Evolutionary conservation across 495 filamentous ascomycete genomes (phyloP).

Genomic region (Pseudotulostoma volvatum): DNA sequence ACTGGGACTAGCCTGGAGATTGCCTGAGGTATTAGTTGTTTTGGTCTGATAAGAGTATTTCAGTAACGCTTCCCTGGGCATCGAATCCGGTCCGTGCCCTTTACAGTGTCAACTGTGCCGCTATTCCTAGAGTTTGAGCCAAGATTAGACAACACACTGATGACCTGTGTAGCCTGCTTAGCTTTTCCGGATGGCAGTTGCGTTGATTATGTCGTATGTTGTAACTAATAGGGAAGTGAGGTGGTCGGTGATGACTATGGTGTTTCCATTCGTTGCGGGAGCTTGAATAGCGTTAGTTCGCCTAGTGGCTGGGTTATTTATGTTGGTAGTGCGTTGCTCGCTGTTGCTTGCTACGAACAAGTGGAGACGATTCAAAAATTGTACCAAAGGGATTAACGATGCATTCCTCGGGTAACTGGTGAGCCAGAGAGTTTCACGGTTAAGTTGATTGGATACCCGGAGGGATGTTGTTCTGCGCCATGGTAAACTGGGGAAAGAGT

Average conservation of each 20-base stretch:
- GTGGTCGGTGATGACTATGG: conserved; percentile 18
- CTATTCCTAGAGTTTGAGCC: conserved; percentile 16
- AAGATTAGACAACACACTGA: conserved; percentile 10
- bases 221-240: conserved; percentile 6
- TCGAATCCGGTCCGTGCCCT: conserved; percentile 20
- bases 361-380: conserved; percentile 7
- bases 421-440: conserved; percentile 65
- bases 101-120: conserved; percentile 21
- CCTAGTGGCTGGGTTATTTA: conserved; percentile 5
- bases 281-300: no score
- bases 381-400: conserved; percentile 10
- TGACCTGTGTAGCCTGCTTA: conserved; percentile 10
- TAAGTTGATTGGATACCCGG: conserved; percentile 40
- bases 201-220: conserved; percentile 8
- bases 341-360: conserved; percentile 6
- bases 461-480: conserved; percentile 60
- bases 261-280: conserved; percentile 6
- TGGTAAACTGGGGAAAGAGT: conserved; percentile 23
- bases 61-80: conserved; percentile 11
- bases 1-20: conserved; percentile 14
- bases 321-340: conserved; percentile 4
- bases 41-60: conserved; percentile 12
- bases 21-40: conserved; percentile 14
- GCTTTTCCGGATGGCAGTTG: conserved; percentile 9
- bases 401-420: conserved; percentile 41